Evolutionary conservation across 495 filamentous ascomycete species (phyloP), one percentile per base, ranked within the genome.

Genomic region (Cercophora samala): DNA sequence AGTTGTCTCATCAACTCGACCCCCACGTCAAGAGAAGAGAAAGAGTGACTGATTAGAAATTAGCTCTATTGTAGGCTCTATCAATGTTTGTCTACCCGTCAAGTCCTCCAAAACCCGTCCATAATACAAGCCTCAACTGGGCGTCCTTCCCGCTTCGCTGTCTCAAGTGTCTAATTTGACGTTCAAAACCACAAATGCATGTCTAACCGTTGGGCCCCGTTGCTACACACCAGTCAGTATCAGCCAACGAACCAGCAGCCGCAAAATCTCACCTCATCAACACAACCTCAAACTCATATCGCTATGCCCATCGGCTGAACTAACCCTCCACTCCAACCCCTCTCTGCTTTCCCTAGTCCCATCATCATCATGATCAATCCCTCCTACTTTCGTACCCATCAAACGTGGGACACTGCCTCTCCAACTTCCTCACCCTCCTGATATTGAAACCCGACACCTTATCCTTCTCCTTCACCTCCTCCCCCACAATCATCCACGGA

Each of bases 401-500:
- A 46, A 46, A 46, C 37, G 37, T 46, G 13, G 37, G 37, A 42
- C 73, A 75, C 1, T 63, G 63, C 5, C 23, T 58, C 61, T 69
- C 69, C 25, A 75, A 25, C 11, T 58, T 17, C 42, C 66, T 65
- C 22, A 64, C 67, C 25, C 67, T 37, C 32, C n/a, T 22, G 2
- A 55, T 18, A 63, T 72, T 73, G 8, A 71, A 21, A 1, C 67
- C 73, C 3, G 71, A 70, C 1, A 72, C 52, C 51, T 62, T 70
- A 0, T 66, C 73, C 5, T 59, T 21, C 0, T 66, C 73, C 11
- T 59, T 25, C 62, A 58, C 75, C 26, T 66, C 37, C 61, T 75
- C 68, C 56, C 81, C 81, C 0, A 84, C 69, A 59, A 79, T 78
- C 64, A 81, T 75, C 81, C 80, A 84, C 32, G 77, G 76, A 18